A percentile compares a stretch with the other conserved stretches of the same genome.
Evolutionary conservation across 1,284 basidiomycete species (phyloP).

Genomic region (Golubevia pallescens): DNA sequence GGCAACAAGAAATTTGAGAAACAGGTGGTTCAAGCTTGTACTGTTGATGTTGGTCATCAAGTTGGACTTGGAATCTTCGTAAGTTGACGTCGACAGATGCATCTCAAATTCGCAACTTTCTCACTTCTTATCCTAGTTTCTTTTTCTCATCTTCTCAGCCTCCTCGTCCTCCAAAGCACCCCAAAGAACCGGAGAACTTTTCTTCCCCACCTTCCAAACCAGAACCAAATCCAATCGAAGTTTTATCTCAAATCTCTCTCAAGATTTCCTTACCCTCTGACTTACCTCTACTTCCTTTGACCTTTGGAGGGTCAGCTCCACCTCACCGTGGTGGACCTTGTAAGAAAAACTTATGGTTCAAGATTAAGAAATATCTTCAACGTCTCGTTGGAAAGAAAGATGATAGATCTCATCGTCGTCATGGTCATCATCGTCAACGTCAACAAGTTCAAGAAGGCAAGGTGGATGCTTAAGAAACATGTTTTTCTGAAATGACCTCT

Average conservation of each 20-base stretch:
- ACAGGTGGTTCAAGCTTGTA: not conserved
- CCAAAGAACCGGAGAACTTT: not conserved
- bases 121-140: not conserved
- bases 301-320: not conserved
- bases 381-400: too few relatives aligned
- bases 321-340: not conserved
- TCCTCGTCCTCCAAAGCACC: not conserved
- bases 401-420: too few relatives aligned
- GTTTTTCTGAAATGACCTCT: not conserved
- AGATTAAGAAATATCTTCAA: too few relatives aligned
- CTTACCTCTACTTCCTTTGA: not conserved
- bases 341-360: too few relatives aligned
- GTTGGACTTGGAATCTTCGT: not conserved
- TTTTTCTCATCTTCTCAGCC: not conserved
- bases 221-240: not conserved
- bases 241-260: not conserved
- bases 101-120: not conserved
- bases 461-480: too few relatives aligned
- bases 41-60: not conserved
- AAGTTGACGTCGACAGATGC: not conserved
- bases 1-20: not conserved
- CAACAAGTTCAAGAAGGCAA: too few relatives aligned
- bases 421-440: too few relatives aligned
- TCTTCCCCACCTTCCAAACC: not conserved
- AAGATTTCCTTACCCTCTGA: not conserved